phyloP scores from a whole-genome alignment of 768 basidiomycete species.

The Saitozyma podzolica region DNA sequence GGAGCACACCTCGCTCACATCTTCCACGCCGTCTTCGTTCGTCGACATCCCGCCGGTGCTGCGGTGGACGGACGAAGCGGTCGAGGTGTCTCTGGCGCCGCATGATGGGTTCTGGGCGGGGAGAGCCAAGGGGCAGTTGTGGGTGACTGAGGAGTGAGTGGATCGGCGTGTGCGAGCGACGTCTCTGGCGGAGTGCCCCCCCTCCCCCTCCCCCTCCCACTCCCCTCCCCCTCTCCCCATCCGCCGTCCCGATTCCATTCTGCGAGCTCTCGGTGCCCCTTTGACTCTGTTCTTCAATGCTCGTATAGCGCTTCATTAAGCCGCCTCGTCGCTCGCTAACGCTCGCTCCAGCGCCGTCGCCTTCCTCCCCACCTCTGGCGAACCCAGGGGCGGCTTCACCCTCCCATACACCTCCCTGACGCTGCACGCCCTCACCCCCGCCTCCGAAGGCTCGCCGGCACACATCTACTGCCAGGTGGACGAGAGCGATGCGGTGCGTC shows the following conservation, averaged over 20 bases:
- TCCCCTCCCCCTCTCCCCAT: no score
- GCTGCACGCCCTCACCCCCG: slow-evolving; percentile 85
- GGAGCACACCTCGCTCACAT: slow-evolving; percentile 66
- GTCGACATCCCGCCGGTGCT: slow-evolving; percentile 79
- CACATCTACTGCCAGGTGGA: slow-evolving; percentile 89
- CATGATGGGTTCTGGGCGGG: slow-evolving; percentile 63
- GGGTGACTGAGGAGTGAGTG: slow-evolving; percentile 78
- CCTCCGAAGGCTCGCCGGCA: slow-evolving; percentile 52
- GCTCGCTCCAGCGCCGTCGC: slow-evolving; percentile 10
- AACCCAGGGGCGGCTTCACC: slow-evolving; percentile 64
- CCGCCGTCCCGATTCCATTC: no score
- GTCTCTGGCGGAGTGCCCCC: no score
- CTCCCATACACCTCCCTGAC: slow-evolving; percentile 87
- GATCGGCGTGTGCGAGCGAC: no score
- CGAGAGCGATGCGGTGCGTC: slow-evolving; percentile 56
- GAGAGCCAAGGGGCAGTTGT: slow-evolving; percentile 66
- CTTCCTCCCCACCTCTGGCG: slow-evolving; percentile 12
- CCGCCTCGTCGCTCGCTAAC: slow-evolving; percentile 1
- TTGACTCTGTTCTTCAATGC: no score
- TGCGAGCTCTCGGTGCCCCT: no score
- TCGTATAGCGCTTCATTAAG: not conserved
- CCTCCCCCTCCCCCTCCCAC: no score
- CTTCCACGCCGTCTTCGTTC: slow-evolving; percentile 83
- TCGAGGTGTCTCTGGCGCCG: slow-evolving; percentile 70
- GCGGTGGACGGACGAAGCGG: slow-evolving; percentile 70